Evolutionary conservation across 192 early-diverging fungal species (phyloP), one percentile per base, ranked within the genome.

Genomic region (Entophlyctis helioformis): DNA sequence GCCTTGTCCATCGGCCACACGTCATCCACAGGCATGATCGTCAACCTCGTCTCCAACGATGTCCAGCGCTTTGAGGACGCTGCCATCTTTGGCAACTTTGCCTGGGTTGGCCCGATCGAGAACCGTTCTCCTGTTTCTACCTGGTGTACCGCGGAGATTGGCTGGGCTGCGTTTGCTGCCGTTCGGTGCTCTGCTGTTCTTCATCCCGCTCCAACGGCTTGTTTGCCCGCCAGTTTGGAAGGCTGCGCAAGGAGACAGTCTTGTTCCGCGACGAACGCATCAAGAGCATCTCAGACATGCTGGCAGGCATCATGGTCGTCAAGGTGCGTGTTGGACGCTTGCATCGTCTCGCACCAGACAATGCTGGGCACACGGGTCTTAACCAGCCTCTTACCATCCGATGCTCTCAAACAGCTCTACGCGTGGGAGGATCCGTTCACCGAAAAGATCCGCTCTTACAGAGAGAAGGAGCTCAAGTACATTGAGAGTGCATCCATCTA

Each of bases 41-140:
- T 64, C 33, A 71, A 64, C 43, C 37, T 74, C 22, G 56, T 74
- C 8, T 64, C 64, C 20, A 69, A 62, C 38, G 72, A 74, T 39
- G 72, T 74, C 3, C 67, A 74, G 41, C 51, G 64, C 3, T 69
- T 73, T 42, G 71, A 73, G 46, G 66, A 73, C 47, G 26, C 34
- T 44, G 32, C 41, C 10, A n/a, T n/a, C n/a, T 72, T 72, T 44
- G 49, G 56, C 23, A 56, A 67, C 31, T 71, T 49, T 40, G 39
- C 66, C 25, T 71, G 64, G 57, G 31, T 68, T 15, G 72, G 56
- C 2, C 72, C 72, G 2, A 12, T 74, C 16, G 61, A 74, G 42
- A 24, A 59, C 9, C 26, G n/a, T n/a, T 57, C 12, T 16, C 60
- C 8, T 53, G 55, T 23, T 34, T 46, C 11, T 67, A 67, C 48